A percentile compares a stretch with the other conserved stretches of the same genome.
These are phyloP conservation scores for Wickerhamiella vanderwaltii DNA, from an alignment of 805 yeast species.

Conservation along the genomic window DNA sequence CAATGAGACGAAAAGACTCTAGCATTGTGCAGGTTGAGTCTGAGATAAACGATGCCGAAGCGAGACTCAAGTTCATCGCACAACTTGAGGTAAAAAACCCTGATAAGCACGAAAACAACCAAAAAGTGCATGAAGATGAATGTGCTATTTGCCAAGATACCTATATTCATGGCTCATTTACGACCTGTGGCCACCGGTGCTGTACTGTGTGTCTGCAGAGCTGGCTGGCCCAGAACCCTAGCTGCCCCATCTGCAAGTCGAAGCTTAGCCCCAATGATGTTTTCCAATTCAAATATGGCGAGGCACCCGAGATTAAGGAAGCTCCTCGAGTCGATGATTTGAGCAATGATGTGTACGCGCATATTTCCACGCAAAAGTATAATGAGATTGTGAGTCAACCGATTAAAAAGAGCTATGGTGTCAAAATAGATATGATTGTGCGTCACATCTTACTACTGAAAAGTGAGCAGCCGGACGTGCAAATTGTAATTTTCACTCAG, in stretches of 20 bases:
- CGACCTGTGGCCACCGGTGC: constrained; percentile 86
- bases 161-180: constrained; percentile 64
- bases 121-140: constrained; percentile 8
- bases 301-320: background rate
- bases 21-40: constrained; percentile 15
- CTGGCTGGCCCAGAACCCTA: constrained; percentile 49
- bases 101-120: constrained; percentile 14
- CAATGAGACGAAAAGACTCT: constrained; percentile 19
- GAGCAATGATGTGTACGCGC: constrained; percentile 21
- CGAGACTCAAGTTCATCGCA: background rate
- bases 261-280: constrained; percentile 39
- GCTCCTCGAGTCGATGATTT: background rate
- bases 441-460: constrained; percentile 58
- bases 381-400: constrained; percentile 31
- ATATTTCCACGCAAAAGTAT: constrained; percentile 18
- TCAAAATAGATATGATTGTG: constrained; percentile 75
- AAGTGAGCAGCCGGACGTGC: constrained; percentile 46
- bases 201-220: constrained; percentile 67
- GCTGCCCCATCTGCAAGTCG: constrained; percentile 77
- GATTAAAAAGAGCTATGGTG: constrained; percentile 50
- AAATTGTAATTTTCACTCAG: constrained; percentile 80
- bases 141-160: constrained; percentile 72
- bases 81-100: constrained; percentile 13
- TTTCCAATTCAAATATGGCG: constrained; percentile 28
- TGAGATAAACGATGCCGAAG: constrained; percentile 20